A percentile compares a stretch with the other conserved stretches of the same genome.
Evolutionary conservation across 495 filamentous ascomycete species (phyloP).

Genomic region (Penicillium egyptiacum): DNA sequence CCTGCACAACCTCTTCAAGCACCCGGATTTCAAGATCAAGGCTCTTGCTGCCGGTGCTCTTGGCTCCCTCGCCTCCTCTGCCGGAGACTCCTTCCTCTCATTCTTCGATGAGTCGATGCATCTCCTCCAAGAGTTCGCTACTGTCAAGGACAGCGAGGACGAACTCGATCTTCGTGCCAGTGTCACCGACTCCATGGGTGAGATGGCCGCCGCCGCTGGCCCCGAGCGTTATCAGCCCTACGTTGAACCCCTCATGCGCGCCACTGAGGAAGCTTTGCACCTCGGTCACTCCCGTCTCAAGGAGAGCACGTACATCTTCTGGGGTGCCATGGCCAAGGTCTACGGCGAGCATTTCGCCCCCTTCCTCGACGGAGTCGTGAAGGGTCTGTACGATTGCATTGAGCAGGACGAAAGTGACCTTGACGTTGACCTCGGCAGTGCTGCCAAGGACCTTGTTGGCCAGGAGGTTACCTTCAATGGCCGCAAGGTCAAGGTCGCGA

Average conservation of each 20-base stretch:
- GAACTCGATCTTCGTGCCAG: slow-evolving; percentile 87
- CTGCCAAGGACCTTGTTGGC: slow-evolving; percentile 73
- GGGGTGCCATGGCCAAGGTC: slow-evolving; percentile 90
- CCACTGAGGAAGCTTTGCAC: slow-evolving; percentile 87
- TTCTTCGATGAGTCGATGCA: slow-evolving; percentile 90
- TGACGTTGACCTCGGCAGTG: slow-evolving; percentile 74
- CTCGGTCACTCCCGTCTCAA: slow-evolving; percentile 85
- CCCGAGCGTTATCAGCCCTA: slow-evolving; percentile 84
- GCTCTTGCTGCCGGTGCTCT: slow-evolving; percentile 83
- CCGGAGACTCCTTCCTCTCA: slow-evolving; percentile 78
- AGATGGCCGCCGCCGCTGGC: slow-evolving; percentile 87
- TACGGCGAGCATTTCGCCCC: slow-evolving; percentile 87
- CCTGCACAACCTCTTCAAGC: slow-evolving; percentile 74
- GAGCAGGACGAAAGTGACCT: slow-evolving; percentile 88
- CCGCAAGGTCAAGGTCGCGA: slow-evolving; percentile 80
- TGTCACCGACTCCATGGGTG: slow-evolving; percentile 87
- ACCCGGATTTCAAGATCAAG: slow-evolving; percentile 87
- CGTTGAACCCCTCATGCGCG: slow-evolving; percentile 82
- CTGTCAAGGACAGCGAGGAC: slow-evolving; percentile 83
- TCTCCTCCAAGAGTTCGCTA: slow-evolving; percentile 76
- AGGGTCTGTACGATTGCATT: slow-evolving; percentile 79
- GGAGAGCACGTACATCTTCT: slow-evolving; percentile 96
- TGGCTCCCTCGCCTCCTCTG: slow-evolving; percentile 82
- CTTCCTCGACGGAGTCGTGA: slow-evolving; percentile 82
- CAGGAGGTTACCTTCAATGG: slow-evolving; percentile 74